Conservation (phyloP, 208 protist species). For the Trypanosoma boissoni region DNA sequence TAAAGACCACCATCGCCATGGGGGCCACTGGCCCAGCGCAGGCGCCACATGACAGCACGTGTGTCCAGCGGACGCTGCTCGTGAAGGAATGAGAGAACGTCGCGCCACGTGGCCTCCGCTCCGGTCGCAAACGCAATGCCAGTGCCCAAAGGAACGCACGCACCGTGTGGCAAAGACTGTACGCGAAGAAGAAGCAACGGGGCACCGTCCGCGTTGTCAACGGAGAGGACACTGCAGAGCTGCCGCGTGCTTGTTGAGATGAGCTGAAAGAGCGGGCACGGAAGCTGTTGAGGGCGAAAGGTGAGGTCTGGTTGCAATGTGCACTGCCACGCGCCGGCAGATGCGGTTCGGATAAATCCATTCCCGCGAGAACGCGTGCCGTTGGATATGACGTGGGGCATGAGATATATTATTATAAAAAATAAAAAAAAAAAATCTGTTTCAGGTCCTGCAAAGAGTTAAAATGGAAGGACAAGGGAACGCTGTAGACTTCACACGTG, state of each 20-base stretch:
- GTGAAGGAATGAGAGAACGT: slow-evolving; percentile 12
- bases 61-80: background rate
- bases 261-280: slow-evolving; percentile 13
- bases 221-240: slow-evolving; percentile 17
- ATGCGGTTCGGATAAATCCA: slow-evolving; percentile 23
- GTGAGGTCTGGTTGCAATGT: slow-evolving; percentile 2
- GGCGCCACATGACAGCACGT: slow-evolving; percentile 3
- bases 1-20: background rate
- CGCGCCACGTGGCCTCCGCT: slow-evolving; percentile 22
- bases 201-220: background rate
- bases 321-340: slow-evolving; percentile 29
- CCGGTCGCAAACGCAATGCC: slow-evolving; percentile 18
- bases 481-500: too few species aligned
- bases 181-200: slow-evolving; percentile 10
- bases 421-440: slow-evolving; percentile 13
- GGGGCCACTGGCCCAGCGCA: slow-evolving; percentile 5
- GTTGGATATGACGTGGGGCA: slow-evolving; percentile 19
- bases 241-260: slow-evolving; percentile 17
- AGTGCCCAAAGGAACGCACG: background rate
- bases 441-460: background rate
- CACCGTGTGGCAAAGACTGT: background rate
- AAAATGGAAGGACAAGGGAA: slow-evolving; percentile 11
- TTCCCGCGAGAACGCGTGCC: slow-evolving; percentile 16
- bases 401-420: background rate
- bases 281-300: too few species aligned